Conservation (phyloP, 2,329 filamentous ascomycete genomes). For the Colletotrichum musicola region DNA sequence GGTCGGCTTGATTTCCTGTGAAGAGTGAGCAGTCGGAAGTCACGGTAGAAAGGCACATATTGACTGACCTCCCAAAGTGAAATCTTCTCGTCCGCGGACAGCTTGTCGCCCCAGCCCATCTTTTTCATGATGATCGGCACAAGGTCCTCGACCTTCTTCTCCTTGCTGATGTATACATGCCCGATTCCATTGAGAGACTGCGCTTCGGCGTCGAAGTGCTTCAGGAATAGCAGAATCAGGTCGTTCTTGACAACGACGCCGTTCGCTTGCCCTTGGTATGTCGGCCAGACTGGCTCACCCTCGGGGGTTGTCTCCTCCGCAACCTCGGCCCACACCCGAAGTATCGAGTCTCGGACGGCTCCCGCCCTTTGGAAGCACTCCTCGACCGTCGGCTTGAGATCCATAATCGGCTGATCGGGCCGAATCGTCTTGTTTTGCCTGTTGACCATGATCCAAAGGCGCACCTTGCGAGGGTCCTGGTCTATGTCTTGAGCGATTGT, state of each 20-base stretch:
- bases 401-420: conserved; percentile 87
- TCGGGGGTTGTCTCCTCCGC: conserved; percentile 75
- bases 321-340: conserved; percentile 90
- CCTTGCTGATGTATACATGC: conserved; percentile 88
- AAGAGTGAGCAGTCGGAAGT: conserved; percentile 40
- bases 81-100: conserved; percentile 71
- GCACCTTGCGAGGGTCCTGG: conserved; percentile 76
- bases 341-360: conserved; percentile 75
- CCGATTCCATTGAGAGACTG: conserved; percentile 83
- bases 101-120: conserved; percentile 88
- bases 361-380: conserved; percentile 70
- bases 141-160: conserved; percentile 89
- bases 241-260: conserved; percentile 71
- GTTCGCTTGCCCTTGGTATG: conserved; percentile 69
- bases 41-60: neutral
- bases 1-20: conserved; percentile 90
- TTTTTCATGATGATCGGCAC: conserved; percentile 80
- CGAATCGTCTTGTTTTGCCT: conserved; percentile 96
- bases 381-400: conserved; percentile 81
- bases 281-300: conserved; percentile 80
- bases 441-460: conserved; percentile 98
- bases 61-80: conserved; percentile 79
- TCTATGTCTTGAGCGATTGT: conserved; percentile 78
- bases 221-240: conserved; percentile 87
- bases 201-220: conserved; percentile 85